These are phyloP conservation scores for Backusella tuberculispora DNA, from an alignment of 192 early-diverging fungal genomes.

Conservation along the genomic window DNA sequence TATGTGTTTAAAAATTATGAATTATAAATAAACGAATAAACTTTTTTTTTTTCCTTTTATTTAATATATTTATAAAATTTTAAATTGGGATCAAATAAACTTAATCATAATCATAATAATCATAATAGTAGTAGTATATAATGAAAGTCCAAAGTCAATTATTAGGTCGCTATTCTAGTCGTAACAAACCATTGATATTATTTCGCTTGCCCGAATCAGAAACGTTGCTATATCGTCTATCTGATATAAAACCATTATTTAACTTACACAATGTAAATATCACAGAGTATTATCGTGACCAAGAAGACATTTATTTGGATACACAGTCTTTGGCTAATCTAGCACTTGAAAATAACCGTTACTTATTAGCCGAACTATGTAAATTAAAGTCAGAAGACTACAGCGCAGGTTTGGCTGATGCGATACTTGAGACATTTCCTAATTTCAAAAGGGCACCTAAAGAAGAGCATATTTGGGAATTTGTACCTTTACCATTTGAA, in stretches of 20 bases:
- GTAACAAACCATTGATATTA: constrained; percentile 10
- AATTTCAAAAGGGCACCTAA: constrained; percentile 20
- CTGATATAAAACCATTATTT: constrained; percentile 14
- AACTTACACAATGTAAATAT: neutral
- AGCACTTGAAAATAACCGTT: constrained; percentile 31
- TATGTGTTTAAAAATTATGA: constrained; percentile 50
- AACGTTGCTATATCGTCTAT: constrained; percentile 11
- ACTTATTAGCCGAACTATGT: constrained; percentile 39
- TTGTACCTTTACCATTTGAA: constrained; percentile 16
- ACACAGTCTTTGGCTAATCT: constrained; percentile 36
- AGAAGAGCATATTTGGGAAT: constrained; percentile 23
- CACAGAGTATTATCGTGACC: constrained; percentile 6
- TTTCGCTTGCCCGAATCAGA: constrained; percentile 6
- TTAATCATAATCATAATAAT: no score
- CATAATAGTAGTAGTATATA: neutral
- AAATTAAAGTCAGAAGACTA: constrained; percentile 35
- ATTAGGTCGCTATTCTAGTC: constrained; percentile 17
- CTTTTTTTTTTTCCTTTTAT: neutral
- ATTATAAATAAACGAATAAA: constrained; percentile 19
- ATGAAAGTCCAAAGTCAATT: constrained; percentile 5
- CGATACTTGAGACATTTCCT: constrained; percentile 20
- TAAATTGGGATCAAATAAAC: no score
- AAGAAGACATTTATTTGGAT: constrained; percentile 39
- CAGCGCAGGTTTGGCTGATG: constrained; percentile 16
- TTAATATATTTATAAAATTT: no score